Percentiles rank a stretch among this genome's conserved stretches.
Evolutionary conservation across 2,329 filamentous ascomycete species (phyloP).

Genomic region (Botrytis fabae): DNA sequence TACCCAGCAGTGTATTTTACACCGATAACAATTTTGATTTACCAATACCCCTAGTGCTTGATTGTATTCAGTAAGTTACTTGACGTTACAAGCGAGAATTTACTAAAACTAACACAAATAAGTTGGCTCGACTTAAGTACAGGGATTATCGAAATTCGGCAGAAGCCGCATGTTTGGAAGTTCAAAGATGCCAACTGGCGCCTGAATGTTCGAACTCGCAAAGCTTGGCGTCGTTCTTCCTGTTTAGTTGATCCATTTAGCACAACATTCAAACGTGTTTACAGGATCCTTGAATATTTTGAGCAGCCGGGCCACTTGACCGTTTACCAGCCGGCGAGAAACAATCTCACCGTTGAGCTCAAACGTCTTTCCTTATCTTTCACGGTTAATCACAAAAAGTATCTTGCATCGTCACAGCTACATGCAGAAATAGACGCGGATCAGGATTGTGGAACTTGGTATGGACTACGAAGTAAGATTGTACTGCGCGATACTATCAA

Average conservation of each 20-base stretch:
- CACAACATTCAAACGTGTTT: slow-evolving; percentile 44
- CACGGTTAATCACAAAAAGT: slow-evolving; percentile 45
- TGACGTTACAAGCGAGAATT: too few species aligned
- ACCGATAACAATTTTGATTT: slow-evolving; percentile 46
- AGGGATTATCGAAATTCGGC: slow-evolving; percentile 54
- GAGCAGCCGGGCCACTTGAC: slow-evolving; percentile 48
- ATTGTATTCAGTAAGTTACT: slow-evolving; percentile 48
- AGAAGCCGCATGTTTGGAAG: slow-evolving; percentile 46
- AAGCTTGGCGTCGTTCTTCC: slow-evolving; percentile 38
- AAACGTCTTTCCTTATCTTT: slow-evolving; percentile 56
- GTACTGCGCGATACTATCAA: slow-evolving; percentile 51
- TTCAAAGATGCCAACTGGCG: slow-evolving; percentile 44
- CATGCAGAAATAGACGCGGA: slow-evolving; percentile 52
- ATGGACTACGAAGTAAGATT: slow-evolving; percentile 60
- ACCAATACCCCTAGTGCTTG: slow-evolving; percentile 50
- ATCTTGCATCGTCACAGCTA: slow-evolving; percentile 53
- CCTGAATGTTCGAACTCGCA: slow-evolving; percentile 40
- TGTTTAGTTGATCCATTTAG: slow-evolving; percentile 53
- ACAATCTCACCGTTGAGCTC: slow-evolving; percentile 49
- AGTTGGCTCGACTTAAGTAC: slow-evolving; percentile 54
- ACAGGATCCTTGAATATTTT: slow-evolving; percentile 51
- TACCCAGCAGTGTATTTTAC: slow-evolving; percentile 42
- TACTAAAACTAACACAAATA: neutral
- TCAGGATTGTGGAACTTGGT: slow-evolving; percentile 61
- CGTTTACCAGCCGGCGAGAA: slow-evolving; percentile 47